Evolutionary conservation across 331 rosid species (phyloP).

Genomic region (Prunus yedoensis): DNA sequence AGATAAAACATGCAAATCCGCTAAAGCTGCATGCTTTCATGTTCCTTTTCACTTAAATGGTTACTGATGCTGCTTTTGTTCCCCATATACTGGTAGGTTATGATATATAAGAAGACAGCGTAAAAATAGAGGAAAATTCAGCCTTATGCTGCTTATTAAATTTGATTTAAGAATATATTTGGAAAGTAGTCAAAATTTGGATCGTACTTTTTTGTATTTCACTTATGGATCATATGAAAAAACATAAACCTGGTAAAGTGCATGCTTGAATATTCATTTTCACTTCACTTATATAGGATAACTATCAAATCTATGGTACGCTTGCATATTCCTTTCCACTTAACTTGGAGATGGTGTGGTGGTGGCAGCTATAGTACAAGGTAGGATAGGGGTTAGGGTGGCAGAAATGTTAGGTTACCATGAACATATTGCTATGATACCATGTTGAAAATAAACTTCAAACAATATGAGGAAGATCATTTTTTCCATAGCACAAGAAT

Average conservation of each 20-base stretch:
- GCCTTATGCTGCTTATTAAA: background rate
- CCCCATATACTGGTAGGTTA: no score
- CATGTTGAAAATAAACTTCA: background rate
- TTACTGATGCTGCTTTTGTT: no score
- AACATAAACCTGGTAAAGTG: background rate
- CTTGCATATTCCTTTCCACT: no score
- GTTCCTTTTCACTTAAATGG: no score
- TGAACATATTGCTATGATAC: background rate
- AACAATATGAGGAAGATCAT: background rate
- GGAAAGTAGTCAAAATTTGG: background rate
- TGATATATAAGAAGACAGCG: no score
- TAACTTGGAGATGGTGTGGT: background rate
- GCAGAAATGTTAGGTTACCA: background rate
- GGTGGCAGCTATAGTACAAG: background rate
- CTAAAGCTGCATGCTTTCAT: no score
- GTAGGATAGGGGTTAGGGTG: background rate
- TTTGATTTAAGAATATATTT: background rate
- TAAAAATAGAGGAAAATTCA: background rate
- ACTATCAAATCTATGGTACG: no score
- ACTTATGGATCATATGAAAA: background rate
- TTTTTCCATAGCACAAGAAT: background rate
- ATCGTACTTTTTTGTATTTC: background rate
- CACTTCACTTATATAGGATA: no score
- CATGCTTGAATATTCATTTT: background rate
- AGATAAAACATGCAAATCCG: background rate